Percentiles rank a stretch among this genome's conserved stretches.
phyloP scores from a whole-genome alignment of 2,329 filamentous ascomycete species.

The Aspergillus proliferans region DNA sequence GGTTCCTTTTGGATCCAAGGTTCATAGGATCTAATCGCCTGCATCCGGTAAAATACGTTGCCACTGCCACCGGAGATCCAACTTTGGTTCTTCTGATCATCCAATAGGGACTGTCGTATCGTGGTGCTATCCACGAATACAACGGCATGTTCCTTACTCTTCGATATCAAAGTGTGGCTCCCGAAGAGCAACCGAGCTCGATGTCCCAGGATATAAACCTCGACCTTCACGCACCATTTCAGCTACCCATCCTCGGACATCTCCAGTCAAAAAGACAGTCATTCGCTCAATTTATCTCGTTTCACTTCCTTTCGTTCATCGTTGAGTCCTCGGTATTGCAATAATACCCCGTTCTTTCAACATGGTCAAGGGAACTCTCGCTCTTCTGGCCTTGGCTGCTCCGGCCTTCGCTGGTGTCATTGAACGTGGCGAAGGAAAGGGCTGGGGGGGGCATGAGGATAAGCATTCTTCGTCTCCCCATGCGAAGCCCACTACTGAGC shows the following conservation, averaged over 20 bases:
- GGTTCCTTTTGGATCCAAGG: slow-evolving; percentile 16
- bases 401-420: slow-evolving; percentile 32
- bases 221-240: not conserved
- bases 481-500: slow-evolving; percentile 4
- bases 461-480: not conserved
- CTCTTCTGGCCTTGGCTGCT: slow-evolving; percentile 30
- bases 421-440: slow-evolving; percentile 15
- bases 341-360: slow-evolving; percentile 13
- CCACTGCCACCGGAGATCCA: not conserved
- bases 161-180: not conserved
- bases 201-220: not conserved
- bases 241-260: slow-evolving; percentile 2
- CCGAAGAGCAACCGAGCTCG: not conserved
- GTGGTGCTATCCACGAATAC: not conserved
- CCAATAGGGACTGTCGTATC: not conserved
- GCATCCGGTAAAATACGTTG: slow-evolving; percentile 12
- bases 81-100: not conserved
- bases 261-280: slow-evolving; percentile 13
- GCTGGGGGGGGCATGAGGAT: slow-evolving; percentile 1
- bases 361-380: slow-evolving; percentile 31
- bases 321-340: not conserved
- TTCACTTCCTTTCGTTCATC: not conserved
- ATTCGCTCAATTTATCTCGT: slow-evolving; percentile 2
- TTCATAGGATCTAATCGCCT: slow-evolving; percentile 7
- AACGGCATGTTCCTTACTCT: not conserved